Conservation (phyloP, 2,329 filamentous ascomycete species). For the Scedosporium aurantiacum region DNA sequence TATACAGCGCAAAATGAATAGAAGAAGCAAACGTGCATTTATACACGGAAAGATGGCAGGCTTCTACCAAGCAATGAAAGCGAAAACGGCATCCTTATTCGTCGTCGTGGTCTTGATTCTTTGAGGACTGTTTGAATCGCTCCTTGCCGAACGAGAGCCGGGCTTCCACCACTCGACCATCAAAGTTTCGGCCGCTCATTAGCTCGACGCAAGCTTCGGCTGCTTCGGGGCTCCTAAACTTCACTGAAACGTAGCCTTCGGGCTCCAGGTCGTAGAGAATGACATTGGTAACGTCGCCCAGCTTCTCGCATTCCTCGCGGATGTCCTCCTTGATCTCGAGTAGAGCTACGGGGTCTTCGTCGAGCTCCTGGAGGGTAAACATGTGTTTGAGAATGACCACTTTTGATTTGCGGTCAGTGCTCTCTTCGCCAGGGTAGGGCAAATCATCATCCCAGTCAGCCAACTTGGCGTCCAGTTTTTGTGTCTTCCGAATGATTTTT, state of each 20-base stretch:
- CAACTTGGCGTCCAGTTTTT: slow-evolving; percentile 83
- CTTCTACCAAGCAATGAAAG: background rate
- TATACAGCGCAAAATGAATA: background rate
- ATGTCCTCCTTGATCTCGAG: slow-evolving; percentile 94
- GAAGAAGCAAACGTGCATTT: background rate
- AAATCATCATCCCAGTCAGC: slow-evolving; percentile 95
- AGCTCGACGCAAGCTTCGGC: slow-evolving; percentile 61
- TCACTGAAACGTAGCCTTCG: slow-evolving; percentile 75
- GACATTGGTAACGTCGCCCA: slow-evolving; percentile 83
- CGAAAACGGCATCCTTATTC: background rate
- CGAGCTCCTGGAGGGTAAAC: slow-evolving; percentile 78
- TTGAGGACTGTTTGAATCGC: slow-evolving; percentile 59
- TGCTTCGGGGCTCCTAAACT: slow-evolving; percentile 61
- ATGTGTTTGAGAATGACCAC: slow-evolving; percentile 82
- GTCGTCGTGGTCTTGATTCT: slow-evolving; percentile 34
- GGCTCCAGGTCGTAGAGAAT: slow-evolving; percentile 79
- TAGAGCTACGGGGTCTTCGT: slow-evolving; percentile 71
- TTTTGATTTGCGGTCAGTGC: slow-evolving; percentile 40
- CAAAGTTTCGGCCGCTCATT: slow-evolving; percentile 76
- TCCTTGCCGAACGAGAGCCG: slow-evolving; percentile 61
- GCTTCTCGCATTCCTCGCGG: slow-evolving; percentile 74
- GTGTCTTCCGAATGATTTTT: slow-evolving; percentile 83
- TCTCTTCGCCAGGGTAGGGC: slow-evolving; percentile 29
- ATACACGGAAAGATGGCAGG: background rate
- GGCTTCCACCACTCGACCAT: slow-evolving; percentile 59